Evolutionary conservation across 129 eudicot species (phyloP).

Genomic region (Pittosporum tobira): DNA sequence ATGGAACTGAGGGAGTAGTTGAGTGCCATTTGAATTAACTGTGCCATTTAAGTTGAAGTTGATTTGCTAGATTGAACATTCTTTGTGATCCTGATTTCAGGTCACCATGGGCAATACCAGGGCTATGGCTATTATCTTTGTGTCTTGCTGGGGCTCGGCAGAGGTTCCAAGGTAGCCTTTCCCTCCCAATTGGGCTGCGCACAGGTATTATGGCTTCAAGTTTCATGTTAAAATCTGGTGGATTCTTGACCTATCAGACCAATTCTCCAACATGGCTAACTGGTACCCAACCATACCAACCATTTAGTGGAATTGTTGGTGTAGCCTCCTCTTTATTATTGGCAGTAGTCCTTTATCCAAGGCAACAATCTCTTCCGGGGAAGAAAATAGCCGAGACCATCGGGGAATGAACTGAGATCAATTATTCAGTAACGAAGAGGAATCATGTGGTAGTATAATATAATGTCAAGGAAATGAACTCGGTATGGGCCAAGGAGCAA

Average conservation of each 20-base stretch:
- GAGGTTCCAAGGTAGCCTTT: constrained; percentile 64
- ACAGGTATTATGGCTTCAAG: constrained; percentile 70
- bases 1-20: no score
- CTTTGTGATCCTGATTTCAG: constrained; percentile 26
- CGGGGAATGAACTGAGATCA: constrained; percentile 18
- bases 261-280: constrained; percentile 48
- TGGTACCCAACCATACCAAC: constrained; percentile 65
- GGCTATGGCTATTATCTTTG: constrained; percentile 71
- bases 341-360: constrained; percentile 58
- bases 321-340: constrained; percentile 43
- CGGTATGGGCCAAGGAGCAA: background rate
- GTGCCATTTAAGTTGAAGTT: background rate
- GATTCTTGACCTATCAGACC: constrained; percentile 46
- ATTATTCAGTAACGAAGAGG: background rate
- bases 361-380: constrained; percentile 14
- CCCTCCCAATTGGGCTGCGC: constrained; percentile 69
- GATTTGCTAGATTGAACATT: background rate
- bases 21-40: no score
- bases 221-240: constrained; percentile 48
- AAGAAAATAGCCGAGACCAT: constrained; percentile 16
- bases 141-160: constrained; percentile 64
- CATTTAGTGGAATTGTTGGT: constrained; percentile 73
- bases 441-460: background rate
- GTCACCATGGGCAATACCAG: constrained; percentile 65
- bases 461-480: background rate